Evolutionary conservation across 169 alveolate genomes (phyloP).

Genomic region (Besnoitia besnoiti): DNA sequence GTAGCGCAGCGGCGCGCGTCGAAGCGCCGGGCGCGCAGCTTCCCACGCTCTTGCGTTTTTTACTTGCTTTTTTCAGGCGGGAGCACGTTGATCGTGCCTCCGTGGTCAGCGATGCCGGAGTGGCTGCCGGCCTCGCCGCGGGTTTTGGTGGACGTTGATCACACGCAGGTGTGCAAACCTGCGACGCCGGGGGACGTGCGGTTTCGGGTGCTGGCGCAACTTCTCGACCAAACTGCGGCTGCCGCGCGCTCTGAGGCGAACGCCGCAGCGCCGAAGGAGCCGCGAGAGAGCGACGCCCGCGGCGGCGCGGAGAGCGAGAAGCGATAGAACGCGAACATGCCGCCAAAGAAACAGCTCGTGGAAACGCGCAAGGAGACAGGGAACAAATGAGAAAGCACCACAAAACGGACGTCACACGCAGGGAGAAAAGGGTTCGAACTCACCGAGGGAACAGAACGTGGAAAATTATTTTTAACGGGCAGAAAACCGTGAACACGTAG

Average conservation of each 20-base stretch:
- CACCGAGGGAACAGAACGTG: neutral
- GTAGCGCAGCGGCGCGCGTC: too few relatives aligned
- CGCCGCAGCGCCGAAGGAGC: neutral
- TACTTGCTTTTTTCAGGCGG: neutral
- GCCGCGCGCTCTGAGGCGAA: too few relatives aligned
- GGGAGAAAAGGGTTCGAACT: neutral
- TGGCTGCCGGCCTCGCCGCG: conserved; percentile 28
- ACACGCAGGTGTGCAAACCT: conserved; percentile 27
- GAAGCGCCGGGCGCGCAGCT: too few relatives aligned
- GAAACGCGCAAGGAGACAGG: neutral
- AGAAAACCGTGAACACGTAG: neutral
- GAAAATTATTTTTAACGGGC: neutral
- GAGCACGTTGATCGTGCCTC: neutral
- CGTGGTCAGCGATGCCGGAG: neutral
- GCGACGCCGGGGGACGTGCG: neutral
- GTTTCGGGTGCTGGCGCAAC: neutral
- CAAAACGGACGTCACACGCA: neutral
- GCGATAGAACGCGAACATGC: neutral
- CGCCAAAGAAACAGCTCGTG: neutral
- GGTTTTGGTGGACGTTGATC: conserved; percentile 14
- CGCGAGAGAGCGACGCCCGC: neutral
- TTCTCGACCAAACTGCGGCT: neutral
- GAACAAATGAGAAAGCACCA: neutral
- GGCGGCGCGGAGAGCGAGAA: too few relatives aligned
- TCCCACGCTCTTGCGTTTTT: too few relatives aligned